Percentiles rank a stretch among this genome's conserved stretches.
These are phyloP conservation scores for Talaromyces sp. DNA, from an alignment of 2,329 filamentous ascomycete genomes.

Conservation along the genomic window DNA sequence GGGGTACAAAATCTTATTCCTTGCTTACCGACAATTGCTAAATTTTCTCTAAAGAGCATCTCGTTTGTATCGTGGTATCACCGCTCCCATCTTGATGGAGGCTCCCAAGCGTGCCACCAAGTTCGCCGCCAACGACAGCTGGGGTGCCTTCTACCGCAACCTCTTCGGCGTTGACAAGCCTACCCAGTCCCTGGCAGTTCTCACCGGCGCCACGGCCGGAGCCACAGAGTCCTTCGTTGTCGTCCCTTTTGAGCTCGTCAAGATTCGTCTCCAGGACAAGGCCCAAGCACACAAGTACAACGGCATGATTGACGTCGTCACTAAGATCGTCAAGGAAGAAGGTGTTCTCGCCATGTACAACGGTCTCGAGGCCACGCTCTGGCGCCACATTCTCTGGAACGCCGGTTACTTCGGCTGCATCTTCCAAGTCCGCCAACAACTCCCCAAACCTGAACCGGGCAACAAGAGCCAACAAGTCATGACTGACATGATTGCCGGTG, in stretches of 20 bases:
- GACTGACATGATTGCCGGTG: slow-evolving; percentile 84
- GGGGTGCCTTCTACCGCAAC: slow-evolving; percentile 91
- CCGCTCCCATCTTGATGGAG: slow-evolving; percentile 95
- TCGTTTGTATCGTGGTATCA: slow-evolving; percentile 91
- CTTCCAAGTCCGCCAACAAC: slow-evolving; percentile 84
- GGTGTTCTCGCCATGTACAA: slow-evolving; percentile 90
- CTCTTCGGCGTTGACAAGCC: slow-evolving; percentile 81
- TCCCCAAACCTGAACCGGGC: slow-evolving; percentile 67
- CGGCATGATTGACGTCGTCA: slow-evolving; percentile 52
- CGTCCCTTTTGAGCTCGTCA: slow-evolving; percentile 96
- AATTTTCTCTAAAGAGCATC: slow-evolving; percentile 61
- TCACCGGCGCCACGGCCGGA: slow-evolving; percentile 91
- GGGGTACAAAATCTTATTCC: slow-evolving; percentile 58
- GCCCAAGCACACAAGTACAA: slow-evolving; percentile 75
- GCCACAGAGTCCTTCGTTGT: slow-evolving; percentile 96
- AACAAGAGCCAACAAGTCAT: slow-evolving; percentile 76
- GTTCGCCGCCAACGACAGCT: slow-evolving; percentile 98
- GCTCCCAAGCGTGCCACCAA: slow-evolving; percentile 95
- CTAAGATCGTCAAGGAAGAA: slow-evolving; percentile 73
- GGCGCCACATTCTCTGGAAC: slow-evolving; percentile 94
- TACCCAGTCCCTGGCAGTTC: slow-evolving; percentile 84
- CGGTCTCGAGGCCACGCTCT: slow-evolving; percentile 92
- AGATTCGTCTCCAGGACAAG: slow-evolving; percentile 96
- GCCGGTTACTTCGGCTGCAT: slow-evolving; percentile 97
- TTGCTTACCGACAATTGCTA: background rate